Evolutionary conservation across 2,329 filamentous ascomycete genomes (phyloP), one percentile per base, ranked within the genome.

Genomic region (Didymella segeticola): DNA sequence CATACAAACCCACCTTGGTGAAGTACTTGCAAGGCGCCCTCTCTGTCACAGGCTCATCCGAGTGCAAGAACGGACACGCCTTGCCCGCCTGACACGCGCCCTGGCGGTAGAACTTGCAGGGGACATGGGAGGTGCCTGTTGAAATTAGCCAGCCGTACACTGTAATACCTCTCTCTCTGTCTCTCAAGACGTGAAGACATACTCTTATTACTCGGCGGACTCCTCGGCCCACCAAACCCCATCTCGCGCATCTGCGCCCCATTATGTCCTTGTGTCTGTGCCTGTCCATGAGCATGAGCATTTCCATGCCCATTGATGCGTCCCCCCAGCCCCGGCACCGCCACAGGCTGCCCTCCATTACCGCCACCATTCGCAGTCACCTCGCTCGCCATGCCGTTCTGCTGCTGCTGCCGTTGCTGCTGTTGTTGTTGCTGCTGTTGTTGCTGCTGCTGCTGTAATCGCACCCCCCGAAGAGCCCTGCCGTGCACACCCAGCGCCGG

Each of bases 61-160:
- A 93, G 79, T 99, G 95, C 68, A 92, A 91, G 78, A 98, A 99
- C 33, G 95, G 95, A 79, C 95, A 99, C 62, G 93, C 91, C 74
- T 90, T 90, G 66, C 95, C 95, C 53, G 95, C 95, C 83, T 98
- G 93, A 77, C 95, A 99, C 69, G 91, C 88, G 74, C 93, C 93
- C 80, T 96, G 91, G 47, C 92, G 88, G 78, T 95, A 99, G 89
- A 99, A 99, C 83, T 98, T 98, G 89, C 95, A 99, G 31, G 95
- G 95, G 37, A 99, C 95, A 80, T 98, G 95, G 58, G 93, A 89
- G 15, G 95, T 96, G 77, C 96, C 93, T 97, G 56, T 34, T 26
- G 39, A 38, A 60, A 69, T 68, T 51, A 70, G 62, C 56, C n/a
- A 53, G 31, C 38, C 17, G 36, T 29, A 12, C n/a, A n/a, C n/a